These are phyloP conservation scores for Aspergillus tanneri DNA, from an alignment of 2,329 filamentous ascomycete species.

Conservation along the genomic window DNA sequence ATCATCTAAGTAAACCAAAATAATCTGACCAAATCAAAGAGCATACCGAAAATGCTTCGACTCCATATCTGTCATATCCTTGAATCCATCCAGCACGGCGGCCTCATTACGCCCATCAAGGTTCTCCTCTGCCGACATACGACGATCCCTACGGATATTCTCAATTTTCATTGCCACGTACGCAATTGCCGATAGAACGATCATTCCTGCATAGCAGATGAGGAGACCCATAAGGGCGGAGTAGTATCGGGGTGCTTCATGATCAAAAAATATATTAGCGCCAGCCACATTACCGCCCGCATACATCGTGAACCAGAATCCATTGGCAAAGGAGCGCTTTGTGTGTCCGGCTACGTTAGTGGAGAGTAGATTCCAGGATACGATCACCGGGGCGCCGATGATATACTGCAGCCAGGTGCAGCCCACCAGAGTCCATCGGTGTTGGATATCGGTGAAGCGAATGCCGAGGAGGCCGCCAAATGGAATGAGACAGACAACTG, in stretches of 20 bases:
- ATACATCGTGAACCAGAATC: slow-evolving; percentile 51
- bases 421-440: slow-evolving; percentile 52
- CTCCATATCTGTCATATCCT: slow-evolving; percentile 39
- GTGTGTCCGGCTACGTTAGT: slow-evolving; percentile 53
- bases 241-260: slow-evolving; percentile 46
- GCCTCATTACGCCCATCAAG: slow-evolving; percentile 8
- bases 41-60: slow-evolving; percentile 39
- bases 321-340: slow-evolving; percentile 52
- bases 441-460: slow-evolving; percentile 46
- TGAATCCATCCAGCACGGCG: slow-evolving; percentile 35
- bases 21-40: slow-evolving; percentile 18
- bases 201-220: slow-evolving; percentile 46
- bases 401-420: slow-evolving; percentile 56
- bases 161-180: slow-evolving; percentile 29
- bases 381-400: slow-evolving; percentile 51
- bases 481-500: slow-evolving; percentile 30
- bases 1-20: too few relatives aligned
- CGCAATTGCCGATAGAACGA: slow-evolving; percentile 31
- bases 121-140: slow-evolving; percentile 1
- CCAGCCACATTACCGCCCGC: slow-evolving; percentile 52
- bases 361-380: slow-evolving; percentile 54
- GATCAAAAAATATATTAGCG: slow-evolving; percentile 49
- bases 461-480: slow-evolving; percentile 53
- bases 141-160: slow-evolving; percentile 24
- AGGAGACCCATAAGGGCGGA: slow-evolving; percentile 47